These are phyloP conservation scores for Fusarium buharicum DNA, from an alignment of 2,329 filamentous ascomycete species.

Conservation along the genomic window DNA sequence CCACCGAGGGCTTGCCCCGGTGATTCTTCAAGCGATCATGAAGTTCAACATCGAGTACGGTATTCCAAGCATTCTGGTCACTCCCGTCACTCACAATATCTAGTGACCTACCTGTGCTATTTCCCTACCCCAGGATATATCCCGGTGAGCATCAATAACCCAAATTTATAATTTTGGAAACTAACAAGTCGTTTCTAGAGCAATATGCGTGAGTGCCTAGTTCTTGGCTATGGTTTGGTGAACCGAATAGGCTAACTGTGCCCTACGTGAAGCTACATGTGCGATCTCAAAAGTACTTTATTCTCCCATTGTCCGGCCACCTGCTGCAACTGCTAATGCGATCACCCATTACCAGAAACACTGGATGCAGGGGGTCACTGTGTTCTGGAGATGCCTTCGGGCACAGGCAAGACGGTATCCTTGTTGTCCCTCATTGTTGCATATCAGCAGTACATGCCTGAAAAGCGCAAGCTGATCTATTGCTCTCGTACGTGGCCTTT, in stretches of 20 bases:
- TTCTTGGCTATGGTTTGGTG: neutral
- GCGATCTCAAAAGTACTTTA: slow-evolving; percentile 63
- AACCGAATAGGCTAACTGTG: slow-evolving; percentile 7
- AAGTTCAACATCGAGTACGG: slow-evolving; percentile 64
- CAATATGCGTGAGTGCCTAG: slow-evolving; percentile 62
- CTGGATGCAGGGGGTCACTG: slow-evolving; percentile 95
- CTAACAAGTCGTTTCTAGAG: slow-evolving; percentile 49
- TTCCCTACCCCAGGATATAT: slow-evolving; percentile 69
- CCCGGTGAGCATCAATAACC: slow-evolving; percentile 55
- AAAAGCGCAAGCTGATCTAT: slow-evolving; percentile 96
- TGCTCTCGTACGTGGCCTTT: slow-evolving; percentile 75
- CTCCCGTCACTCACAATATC: slow-evolving; percentile 31
- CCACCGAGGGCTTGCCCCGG: slow-evolving; percentile 33
- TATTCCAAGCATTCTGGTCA: neutral
- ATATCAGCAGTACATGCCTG: slow-evolving; percentile 93
- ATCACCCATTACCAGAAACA: slow-evolving; percentile 62
- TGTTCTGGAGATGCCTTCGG: slow-evolving; percentile 98
- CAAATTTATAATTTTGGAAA: neutral
- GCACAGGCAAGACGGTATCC: slow-evolving; percentile 97
- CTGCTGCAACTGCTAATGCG: slow-evolving; percentile 7
- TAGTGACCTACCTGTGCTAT: slow-evolving; percentile 67
- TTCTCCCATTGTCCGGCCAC: neutral
- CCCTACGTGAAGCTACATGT: slow-evolving; percentile 60
- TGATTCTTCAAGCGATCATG: slow-evolving; percentile 48
- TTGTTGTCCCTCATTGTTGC: slow-evolving; percentile 94